Base-by-base conservation (phyloP, 2,329 filamentous ascomycete genomes). In the Phaeosphaeriaceae sp. region DNA sequence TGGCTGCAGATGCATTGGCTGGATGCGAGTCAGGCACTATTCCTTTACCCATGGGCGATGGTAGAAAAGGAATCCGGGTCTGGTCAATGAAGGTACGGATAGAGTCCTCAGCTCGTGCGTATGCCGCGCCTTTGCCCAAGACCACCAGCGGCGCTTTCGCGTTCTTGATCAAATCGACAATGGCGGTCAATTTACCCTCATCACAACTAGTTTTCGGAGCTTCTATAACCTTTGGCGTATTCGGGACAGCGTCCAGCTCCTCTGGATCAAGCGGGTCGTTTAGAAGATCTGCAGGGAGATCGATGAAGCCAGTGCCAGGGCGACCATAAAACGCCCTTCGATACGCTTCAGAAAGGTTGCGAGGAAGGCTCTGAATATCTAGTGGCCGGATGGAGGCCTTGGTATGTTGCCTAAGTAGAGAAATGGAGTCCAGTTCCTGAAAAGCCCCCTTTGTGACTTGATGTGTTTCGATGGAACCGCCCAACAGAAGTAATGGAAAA, bases 11-110 rank as follows among this genome's bases (percentile, higher is more conserved):
- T 17, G 78, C 78, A 65, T 87, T 87, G 50, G 81, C 75, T 0
- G 80, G 77, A 66, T 85, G 83, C 0, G 82, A 85, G 63, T 87
- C 85, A 10, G 85, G 78, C 1, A 87, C 65, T 6, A 88, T 79
- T 22, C 85, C 85, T 67, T 87, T 87, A 4, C 85, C 85, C 84
- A 87, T 87, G 0, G 85, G 85, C 1, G 84, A 86, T 0, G 85
- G 84, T 7, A 88, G 75, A 67, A 88, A 87, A 0, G 84, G 85
- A 11, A 88, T 77, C 24, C 80, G 75, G 10, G 82, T 83, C 9
- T 66, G 65, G 26, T 84, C 72, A 23, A 86, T 77, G 26, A 87
- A 71, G 13, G 73, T 61, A 24, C 80, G 75, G 54, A 86, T 82
- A 1, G 70, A 66, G 1, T 58, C 35, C 62, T 87, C 84, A 3